Conservation (phyloP, 208 protist genomes). For the Trypanosoma cruzi region DNA sequence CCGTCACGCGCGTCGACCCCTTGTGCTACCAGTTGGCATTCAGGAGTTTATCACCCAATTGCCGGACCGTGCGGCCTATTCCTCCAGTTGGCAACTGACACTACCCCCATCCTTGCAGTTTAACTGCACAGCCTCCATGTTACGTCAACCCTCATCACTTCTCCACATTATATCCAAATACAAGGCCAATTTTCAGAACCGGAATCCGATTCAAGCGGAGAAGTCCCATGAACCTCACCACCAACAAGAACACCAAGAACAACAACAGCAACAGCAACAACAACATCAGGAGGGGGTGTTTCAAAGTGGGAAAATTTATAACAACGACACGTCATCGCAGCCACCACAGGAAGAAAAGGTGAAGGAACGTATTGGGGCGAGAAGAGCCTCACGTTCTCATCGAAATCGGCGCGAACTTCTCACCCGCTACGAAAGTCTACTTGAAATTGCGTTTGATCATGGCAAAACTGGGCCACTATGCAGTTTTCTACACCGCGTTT, state of each 20-base stretch:
- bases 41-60: constrained; percentile 75
- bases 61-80: constrained; percentile 43
- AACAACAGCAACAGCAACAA: constrained; percentile 1
- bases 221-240: not conserved
- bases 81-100: constrained; percentile 27
- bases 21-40: constrained; percentile 66
- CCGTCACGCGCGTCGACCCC: constrained; percentile 51
- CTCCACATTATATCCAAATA: constrained; percentile 31
- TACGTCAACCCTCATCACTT: constrained; percentile 20
- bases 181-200: not conserved
- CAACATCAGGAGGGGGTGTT: not conserved
- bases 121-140: constrained; percentile 14
- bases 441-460: constrained; percentile 63
- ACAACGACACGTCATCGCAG: not conserved
- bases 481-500: constrained; percentile 36
- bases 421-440: constrained; percentile 36
- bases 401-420: constrained; percentile 4
- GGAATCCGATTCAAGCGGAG: not conserved
- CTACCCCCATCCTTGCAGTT: constrained; percentile 33
- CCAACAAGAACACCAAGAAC: too few species aligned
- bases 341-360: not conserved
- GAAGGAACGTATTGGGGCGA: not conserved
- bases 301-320: not conserved
- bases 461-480: constrained; percentile 48
- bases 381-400: not conserved